These are phyloP conservation scores for Lodderomyces margitis DNA, from an alignment of 1,139 yeast genomes.

Conservation along the genomic window DNA sequence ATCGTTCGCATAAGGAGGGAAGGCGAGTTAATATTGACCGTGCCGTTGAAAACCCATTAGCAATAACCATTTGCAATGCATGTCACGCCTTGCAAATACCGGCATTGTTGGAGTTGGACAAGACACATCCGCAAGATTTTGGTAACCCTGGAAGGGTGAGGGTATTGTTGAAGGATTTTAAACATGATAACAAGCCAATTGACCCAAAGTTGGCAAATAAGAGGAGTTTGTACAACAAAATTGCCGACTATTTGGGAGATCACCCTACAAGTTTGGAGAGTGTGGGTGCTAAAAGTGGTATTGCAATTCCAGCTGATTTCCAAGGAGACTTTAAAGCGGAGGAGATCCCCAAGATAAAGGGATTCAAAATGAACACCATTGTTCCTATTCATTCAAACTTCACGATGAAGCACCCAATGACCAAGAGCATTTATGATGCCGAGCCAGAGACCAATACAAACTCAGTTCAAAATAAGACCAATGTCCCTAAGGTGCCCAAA, in stretches of 20 bases:
- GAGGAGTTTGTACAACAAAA: slow-evolving; percentile 59
- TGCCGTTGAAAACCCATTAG: slow-evolving; percentile 87
- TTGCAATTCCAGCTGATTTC: slow-evolving; percentile 64
- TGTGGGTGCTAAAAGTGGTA: slow-evolving; percentile 48
- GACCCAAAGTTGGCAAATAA: slow-evolving; percentile 52
- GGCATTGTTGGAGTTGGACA: slow-evolving; percentile 68
- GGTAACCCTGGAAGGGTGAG: slow-evolving; percentile 96
- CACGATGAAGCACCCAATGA: slow-evolving; percentile 81
- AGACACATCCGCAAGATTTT: slow-evolving; percentile 94
- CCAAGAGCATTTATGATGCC: slow-evolving; percentile 65
- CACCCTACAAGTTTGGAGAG: slow-evolving; percentile 74
- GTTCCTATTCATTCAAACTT: slow-evolving; percentile 83
- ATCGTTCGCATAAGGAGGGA: slow-evolving; percentile 76
- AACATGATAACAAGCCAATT: slow-evolving; percentile 39
- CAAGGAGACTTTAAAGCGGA: slow-evolving; percentile 51
- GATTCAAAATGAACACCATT: slow-evolving; percentile 79
- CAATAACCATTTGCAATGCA: slow-evolving; percentile 74
- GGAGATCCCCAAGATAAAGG: slow-evolving; percentile 74
- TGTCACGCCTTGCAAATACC: slow-evolving; percentile 51
- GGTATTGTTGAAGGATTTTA: slow-evolving; percentile 54
- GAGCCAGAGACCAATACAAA: slow-evolving; percentile 38
- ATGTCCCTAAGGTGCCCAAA: slow-evolving; percentile 51
- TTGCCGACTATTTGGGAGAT: slow-evolving; percentile 59
- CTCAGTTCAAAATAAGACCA: slow-evolving; percentile 21
- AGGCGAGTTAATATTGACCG: slow-evolving; percentile 66